phyloP scores from a whole-genome alignment of 2,329 filamentous ascomycete genomes.

The Penicillium brevicompactum region DNA sequence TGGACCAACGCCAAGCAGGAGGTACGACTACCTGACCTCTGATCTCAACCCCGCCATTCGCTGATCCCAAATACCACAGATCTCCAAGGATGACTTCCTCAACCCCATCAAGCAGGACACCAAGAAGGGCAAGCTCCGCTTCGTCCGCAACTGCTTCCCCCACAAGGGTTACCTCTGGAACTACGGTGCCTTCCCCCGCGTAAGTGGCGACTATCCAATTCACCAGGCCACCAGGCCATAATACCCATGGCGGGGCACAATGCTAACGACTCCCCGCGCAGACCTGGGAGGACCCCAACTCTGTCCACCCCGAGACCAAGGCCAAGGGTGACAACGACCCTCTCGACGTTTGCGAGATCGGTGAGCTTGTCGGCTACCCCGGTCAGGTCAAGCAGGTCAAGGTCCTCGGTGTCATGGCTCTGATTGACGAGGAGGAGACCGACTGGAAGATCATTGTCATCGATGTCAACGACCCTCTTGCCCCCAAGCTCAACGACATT shows the following conservation, averaged over 20 bases:
- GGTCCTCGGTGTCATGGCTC: constrained; percentile 98
- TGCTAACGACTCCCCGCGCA: constrained; percentile 39
- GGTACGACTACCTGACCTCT: constrained; percentile 57
- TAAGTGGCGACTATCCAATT: constrained; percentile 47
- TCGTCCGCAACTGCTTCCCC: constrained; percentile 99
- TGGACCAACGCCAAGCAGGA: constrained; percentile 99
- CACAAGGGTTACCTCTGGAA: constrained; percentile 99
- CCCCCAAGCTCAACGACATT: constrained; percentile 94
- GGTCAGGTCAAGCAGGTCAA: constrained; percentile 99
- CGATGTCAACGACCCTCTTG: constrained; percentile 95
- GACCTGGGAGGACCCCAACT: constrained; percentile 99
- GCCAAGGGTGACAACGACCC: constrained; percentile 99
- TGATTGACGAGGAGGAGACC: constrained; percentile 99
- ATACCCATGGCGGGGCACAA: background rate
- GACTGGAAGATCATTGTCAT: constrained; percentile 99
- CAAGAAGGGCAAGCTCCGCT: constrained; percentile 99
- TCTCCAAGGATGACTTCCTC: constrained; percentile 97
- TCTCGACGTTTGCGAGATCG: constrained; percentile 98
- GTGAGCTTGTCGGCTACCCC: constrained; percentile 92
- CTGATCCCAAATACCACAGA: constrained; percentile 57
- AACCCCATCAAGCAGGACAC: constrained; percentile 99
- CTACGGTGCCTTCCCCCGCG: constrained; percentile 99
- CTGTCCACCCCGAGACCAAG: constrained; percentile 97
- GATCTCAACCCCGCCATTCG: constrained; percentile 5
- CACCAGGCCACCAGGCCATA: background rate